Percentiles rank a stretch among this genome's conserved stretches.
These are phyloP conservation scores for Larix sibirica DNA, from an alignment of 83 land plant genomes.

Conservation along the genomic window DNA sequence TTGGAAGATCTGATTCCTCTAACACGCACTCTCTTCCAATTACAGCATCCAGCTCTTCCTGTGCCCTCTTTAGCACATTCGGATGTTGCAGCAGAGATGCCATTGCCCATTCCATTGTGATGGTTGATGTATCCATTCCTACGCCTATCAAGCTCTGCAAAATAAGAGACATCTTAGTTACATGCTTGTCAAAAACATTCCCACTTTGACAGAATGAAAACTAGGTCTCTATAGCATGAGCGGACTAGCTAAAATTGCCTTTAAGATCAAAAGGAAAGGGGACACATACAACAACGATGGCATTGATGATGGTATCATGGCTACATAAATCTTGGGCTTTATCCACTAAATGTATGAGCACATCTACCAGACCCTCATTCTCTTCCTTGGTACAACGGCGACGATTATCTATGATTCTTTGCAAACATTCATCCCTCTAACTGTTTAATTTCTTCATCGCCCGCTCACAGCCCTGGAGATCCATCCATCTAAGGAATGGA, in stretches of 20 bases:
- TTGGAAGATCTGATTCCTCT: background rate
- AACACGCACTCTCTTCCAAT: background rate
- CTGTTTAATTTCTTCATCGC: background rate
- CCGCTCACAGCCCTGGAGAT: background rate
- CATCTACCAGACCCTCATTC: background rate
- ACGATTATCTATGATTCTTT: background rate
- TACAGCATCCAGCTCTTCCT: background rate
- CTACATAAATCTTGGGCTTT: background rate
- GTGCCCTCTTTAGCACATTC: background rate
- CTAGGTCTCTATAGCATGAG: background rate
- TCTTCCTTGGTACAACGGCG: background rate
- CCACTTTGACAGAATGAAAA: background rate
- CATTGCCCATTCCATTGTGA: background rate
- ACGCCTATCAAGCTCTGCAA: background rate
- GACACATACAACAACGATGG: background rate
- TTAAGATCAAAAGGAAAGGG: too few relatives aligned
- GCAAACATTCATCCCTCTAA: background rate
- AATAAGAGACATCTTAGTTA: background rate
- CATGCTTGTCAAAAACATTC: background rate
- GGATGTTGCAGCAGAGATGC: background rate
- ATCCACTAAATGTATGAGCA: background rate
- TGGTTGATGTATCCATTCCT: background rate
- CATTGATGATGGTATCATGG: background rate
- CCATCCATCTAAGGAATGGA: slow-evolving; percentile 6
- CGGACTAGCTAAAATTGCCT: background rate